Percentiles rank a stretch among this genome's conserved stretches.
Conservation (phyloP, 306 rosid genomes). For the Medicago arabica region DNA sequence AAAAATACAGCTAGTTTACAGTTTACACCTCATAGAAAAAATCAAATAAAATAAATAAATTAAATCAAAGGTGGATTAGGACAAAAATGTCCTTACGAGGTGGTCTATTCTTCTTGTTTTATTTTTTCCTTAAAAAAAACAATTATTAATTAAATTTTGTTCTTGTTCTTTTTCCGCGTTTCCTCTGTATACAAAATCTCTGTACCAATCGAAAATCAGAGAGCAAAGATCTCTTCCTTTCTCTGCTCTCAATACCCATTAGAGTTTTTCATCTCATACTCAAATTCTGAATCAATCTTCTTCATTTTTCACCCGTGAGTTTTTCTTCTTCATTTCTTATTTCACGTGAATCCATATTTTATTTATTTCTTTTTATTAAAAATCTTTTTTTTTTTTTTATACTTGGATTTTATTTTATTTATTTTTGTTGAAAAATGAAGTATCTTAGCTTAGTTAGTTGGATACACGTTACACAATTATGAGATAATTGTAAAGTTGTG, state of each 20-base stretch:
- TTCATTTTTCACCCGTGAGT: constrained; percentile 59
- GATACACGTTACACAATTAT: constrained; percentile 21
- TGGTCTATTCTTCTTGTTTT: constrained; percentile 30
- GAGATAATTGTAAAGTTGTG: constrained; percentile 27
- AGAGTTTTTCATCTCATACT: constrained; percentile 46
- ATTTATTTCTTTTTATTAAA: neutral
- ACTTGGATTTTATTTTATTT: neutral
- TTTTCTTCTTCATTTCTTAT: constrained; percentile 28
- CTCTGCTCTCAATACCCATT: constrained; percentile 28
- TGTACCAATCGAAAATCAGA: constrained; percentile 61
- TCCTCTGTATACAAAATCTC: constrained; percentile 44
- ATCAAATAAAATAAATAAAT: no score
- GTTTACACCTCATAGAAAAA: no score
- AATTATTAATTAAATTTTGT: neutral
- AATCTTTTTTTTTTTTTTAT: no score
- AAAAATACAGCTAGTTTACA: no score
- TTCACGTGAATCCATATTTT: neutral
- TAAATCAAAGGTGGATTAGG: neutral
- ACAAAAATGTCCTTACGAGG: constrained; percentile 54
- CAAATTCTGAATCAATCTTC: constrained; percentile 47
- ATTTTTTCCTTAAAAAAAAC: neutral
- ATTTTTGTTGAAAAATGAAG: constrained; percentile 19
- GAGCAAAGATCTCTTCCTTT: constrained; percentile 38
- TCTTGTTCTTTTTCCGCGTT: constrained; percentile 47
- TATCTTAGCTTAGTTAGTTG: constrained; percentile 26